Evolutionary conservation across 257 asterid genomes (phyloP).

Genomic region (Gentiana macrophylla): DNA sequence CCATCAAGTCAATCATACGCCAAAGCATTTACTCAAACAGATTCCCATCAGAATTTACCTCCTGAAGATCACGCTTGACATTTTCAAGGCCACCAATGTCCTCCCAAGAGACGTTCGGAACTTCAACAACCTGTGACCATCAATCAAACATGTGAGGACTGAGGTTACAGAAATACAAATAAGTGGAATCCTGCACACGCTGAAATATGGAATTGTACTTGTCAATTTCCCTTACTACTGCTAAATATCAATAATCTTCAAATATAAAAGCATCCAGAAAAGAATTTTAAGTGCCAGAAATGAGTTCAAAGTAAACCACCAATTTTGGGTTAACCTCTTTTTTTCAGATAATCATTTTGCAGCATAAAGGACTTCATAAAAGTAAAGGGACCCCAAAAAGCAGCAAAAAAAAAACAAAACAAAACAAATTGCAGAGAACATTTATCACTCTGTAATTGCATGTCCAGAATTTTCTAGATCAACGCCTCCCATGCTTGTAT

Average conservation of each 20-base stretch:
- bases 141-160: constrained; percentile 12
- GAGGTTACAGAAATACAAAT: neutral
- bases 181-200: too few species aligned
- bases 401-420: too few species aligned
- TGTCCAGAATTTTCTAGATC: constrained; percentile 49
- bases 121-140: constrained; percentile 59
- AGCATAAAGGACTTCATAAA: too few species aligned
- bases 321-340: neutral
- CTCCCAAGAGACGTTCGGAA: constrained; percentile 46
- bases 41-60: constrained; percentile 19
- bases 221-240: too few species aligned
- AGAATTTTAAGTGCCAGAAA: too few species aligned
- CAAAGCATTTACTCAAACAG: too few species aligned
- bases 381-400: too few species aligned
- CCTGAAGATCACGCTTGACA: constrained; percentile 48
- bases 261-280: too few species aligned
- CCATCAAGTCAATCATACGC: too few species aligned
- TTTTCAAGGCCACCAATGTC: constrained; percentile 46
- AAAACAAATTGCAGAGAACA: constrained; percentile 18
- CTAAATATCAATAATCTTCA: too few species aligned
- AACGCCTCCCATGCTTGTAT: constrained; percentile 89
- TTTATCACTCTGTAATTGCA: too few species aligned
- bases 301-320: neutral
- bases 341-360: neutral
- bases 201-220: too few species aligned